phyloP scores from a whole-genome alignment of 306 rosid species.

The Malus sylvestris region DNA sequence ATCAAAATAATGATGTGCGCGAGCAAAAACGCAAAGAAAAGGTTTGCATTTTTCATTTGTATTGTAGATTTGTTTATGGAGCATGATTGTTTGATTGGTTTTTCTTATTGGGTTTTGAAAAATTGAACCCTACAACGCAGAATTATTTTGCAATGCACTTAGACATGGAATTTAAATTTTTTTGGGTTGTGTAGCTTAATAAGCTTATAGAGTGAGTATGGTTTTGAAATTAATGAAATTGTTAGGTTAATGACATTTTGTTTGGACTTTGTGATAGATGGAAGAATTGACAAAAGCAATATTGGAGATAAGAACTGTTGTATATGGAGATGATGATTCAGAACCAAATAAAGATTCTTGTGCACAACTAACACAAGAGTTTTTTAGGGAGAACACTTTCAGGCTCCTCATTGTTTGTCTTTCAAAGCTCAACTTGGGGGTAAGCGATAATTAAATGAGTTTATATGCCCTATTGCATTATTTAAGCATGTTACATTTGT shows the following conservation, averaged over 20 bases:
- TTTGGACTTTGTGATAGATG: slow-evolving; percentile 12
- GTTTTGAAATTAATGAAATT: not conserved
- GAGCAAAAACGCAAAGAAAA: slow-evolving; percentile 44
- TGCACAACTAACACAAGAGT: slow-evolving; percentile 52
- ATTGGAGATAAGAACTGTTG: slow-evolving; percentile 36
- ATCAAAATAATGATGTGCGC: slow-evolving; percentile 8
- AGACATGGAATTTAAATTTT: not conserved
- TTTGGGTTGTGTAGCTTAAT: not conserved
- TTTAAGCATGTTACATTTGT: not conserved
- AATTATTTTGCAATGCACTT: not conserved
- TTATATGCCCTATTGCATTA: not conserved
- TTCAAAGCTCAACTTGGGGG: slow-evolving; percentile 49
- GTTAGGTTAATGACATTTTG: not conserved
- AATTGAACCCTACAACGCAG: not conserved
- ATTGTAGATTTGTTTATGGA: not conserved
- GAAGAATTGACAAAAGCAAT: slow-evolving; percentile 38
- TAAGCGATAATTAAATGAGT: slow-evolving; percentile 1
- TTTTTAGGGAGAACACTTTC: slow-evolving; percentile 47
- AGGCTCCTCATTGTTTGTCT: slow-evolving; percentile 42
- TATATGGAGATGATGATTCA: slow-evolving; percentile 48
- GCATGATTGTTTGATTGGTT: not conserved
- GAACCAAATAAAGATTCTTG: slow-evolving; percentile 62
- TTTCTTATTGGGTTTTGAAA: not conserved
- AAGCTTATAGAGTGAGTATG: not conserved
- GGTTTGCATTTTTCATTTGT: slow-evolving; percentile 13